Evolutionary conservation across 345 rosid genomes (phyloP).

Genomic region (Ceriops zippeliana): DNA sequence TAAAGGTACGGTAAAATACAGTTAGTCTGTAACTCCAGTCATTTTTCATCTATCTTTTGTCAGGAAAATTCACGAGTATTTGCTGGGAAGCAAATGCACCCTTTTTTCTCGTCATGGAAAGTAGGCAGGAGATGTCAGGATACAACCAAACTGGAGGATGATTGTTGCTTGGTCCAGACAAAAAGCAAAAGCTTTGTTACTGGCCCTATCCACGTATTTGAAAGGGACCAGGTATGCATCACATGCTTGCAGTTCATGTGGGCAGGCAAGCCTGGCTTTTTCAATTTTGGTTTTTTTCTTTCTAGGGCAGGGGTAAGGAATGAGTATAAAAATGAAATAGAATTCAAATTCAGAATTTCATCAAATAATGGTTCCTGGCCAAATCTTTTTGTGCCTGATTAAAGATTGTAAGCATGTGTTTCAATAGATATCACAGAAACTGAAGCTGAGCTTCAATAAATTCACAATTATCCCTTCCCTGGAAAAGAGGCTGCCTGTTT

Average conservation of each 20-base stretch:
- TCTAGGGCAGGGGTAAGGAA: background rate
- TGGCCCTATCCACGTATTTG: slow-evolving; percentile 92
- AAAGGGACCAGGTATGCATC: slow-evolving; percentile 49
- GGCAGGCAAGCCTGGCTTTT: background rate
- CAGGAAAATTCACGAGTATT: slow-evolving; percentile 72
- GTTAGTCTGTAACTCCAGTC: background rate
- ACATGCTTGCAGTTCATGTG: background rate
- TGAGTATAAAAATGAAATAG: background rate
- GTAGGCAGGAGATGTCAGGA: slow-evolving; percentile 45
- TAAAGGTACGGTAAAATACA: background rate
- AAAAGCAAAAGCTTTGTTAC: slow-evolving; percentile 30
- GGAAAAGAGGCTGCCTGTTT: too few relatives aligned
- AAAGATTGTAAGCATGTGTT: background rate
- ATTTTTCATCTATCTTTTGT: slow-evolving; percentile 29
- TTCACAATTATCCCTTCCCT: too few relatives aligned
- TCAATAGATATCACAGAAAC: too few relatives aligned
- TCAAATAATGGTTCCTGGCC: background rate
- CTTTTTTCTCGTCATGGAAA: slow-evolving; percentile 69
- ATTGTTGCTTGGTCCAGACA: slow-evolving; percentile 23
- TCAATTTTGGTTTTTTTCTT: background rate
- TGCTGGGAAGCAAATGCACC: slow-evolving; percentile 75
- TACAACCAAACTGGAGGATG: slow-evolving; percentile 29
- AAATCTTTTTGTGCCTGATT: background rate
- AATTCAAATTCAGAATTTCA: too few relatives aligned
- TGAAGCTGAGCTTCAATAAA: too few relatives aligned